Conservation (phyloP, 73 alveolate species). For the Breviolum minutum region DNA sequence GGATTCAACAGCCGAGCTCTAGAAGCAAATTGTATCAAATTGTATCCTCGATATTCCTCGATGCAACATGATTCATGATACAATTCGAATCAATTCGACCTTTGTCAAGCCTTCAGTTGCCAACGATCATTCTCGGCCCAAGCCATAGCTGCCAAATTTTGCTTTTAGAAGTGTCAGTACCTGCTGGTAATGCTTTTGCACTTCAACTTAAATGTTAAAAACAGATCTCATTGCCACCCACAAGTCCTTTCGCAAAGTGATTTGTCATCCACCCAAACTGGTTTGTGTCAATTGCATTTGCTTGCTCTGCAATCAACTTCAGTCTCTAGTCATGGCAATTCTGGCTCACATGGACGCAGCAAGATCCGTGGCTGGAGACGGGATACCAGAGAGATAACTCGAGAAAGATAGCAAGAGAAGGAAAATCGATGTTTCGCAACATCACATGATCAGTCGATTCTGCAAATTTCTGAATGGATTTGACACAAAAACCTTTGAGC, state of each 20-base stretch:
- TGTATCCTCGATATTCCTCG: too few species aligned
- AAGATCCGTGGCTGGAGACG: background rate
- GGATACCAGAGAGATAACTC: background rate
- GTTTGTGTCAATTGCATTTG: background rate
- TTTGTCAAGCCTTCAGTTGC: background rate
- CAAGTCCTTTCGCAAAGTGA: too few species aligned
- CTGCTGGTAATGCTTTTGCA: background rate
- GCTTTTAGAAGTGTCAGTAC: background rate
- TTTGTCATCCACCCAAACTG: too few species aligned
- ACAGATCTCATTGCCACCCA: too few species aligned
- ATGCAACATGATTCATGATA: background rate
- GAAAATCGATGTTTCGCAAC: too few species aligned
- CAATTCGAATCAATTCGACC: too few species aligned
- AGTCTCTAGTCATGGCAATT: slow-evolving; percentile 39
- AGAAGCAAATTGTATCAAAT: too few species aligned
- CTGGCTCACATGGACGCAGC: slow-evolving; percentile 56
- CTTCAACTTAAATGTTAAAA: background rate
- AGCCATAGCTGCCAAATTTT: background rate
- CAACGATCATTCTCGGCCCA: background rate
- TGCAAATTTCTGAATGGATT: too few species aligned
- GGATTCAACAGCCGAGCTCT: too few species aligned
- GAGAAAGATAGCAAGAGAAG: background rate
- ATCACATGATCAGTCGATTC: too few species aligned
- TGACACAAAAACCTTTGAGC: too few species aligned
- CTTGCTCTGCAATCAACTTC: background rate